Percentiles rank a stretch among this genome's conserved stretches.
Conservation (phyloP, 306 rosid genomes). For the Rubus parviflorus region DNA sequence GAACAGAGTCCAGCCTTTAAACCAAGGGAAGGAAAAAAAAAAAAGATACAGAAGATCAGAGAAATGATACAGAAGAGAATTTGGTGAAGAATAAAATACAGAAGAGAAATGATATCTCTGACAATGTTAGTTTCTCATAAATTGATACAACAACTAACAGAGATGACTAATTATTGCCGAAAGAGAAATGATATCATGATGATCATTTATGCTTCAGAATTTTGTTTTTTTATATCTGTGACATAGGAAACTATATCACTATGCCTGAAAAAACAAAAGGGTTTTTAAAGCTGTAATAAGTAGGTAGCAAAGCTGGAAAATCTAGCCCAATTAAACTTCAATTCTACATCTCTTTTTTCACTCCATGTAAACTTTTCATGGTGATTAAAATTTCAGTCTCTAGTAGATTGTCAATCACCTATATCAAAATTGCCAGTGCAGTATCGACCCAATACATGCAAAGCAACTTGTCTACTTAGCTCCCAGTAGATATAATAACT, state of each 20-base stretch:
- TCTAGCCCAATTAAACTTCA: neutral
- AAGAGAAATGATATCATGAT: neutral
- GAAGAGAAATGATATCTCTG: neutral
- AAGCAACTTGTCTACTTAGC: neutral
- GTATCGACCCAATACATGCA: neutral
- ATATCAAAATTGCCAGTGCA: neutral
- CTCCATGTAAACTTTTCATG: neutral
- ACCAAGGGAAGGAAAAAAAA: neutral
- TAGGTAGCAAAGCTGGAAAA: slow-evolving; percentile 16
- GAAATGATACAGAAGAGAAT: neutral
- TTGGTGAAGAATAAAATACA: neutral
- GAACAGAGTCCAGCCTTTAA: neutral
- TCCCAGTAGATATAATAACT: neutral
- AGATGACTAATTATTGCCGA: neutral
- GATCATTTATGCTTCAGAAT: neutral
- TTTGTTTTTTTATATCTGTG: neutral
- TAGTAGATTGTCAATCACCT: neutral
- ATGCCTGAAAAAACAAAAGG: neutral
- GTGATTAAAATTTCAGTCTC: neutral
- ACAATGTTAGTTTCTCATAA: neutral
- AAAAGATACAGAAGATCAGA: neutral
- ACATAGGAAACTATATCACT: neutral
- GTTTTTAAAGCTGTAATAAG: slow-evolving; percentile 20
- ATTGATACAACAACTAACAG: neutral
- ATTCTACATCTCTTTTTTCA: neutral